These are phyloP conservation scores for Gossypium raimondii DNA, from an alignment of 345 rosid species.

Conservation along the genomic window DNA sequence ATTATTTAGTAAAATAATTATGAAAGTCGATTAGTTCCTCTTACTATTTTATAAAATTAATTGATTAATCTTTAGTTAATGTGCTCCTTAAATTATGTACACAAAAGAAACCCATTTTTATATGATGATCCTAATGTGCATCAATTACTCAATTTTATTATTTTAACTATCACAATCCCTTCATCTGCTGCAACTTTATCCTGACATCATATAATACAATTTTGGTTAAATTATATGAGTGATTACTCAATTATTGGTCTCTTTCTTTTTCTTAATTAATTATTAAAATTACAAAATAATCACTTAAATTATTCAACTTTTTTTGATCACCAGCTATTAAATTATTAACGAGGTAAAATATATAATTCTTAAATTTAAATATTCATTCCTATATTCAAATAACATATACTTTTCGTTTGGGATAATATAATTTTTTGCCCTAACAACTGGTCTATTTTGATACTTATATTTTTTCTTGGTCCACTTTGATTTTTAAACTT, in stretches of 20 bases:
- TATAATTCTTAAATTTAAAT: too few relatives aligned
- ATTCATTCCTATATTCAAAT: too few relatives aligned
- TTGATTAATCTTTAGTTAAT: not conserved
- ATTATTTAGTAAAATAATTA: not conserved
- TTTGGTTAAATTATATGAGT: not conserved
- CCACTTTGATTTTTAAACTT: too few relatives aligned
- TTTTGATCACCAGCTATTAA: too few relatives aligned
- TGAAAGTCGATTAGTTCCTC: not conserved
- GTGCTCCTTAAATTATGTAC: not conserved
- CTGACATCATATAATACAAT: not conserved
- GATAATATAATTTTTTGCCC: too few relatives aligned
- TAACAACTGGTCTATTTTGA: too few relatives aligned
- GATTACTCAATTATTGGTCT: not conserved
- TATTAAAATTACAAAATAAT: too few relatives aligned
- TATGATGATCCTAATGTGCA: not conserved
- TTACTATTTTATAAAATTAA: not conserved
- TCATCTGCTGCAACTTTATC: not conserved
- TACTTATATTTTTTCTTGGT: too few relatives aligned
- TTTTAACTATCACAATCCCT: not conserved
- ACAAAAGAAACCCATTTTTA: not conserved
- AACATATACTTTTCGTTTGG: too few relatives aligned
- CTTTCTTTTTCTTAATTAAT: too few relatives aligned
- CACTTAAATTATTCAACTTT: too few relatives aligned
- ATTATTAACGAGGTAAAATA: too few relatives aligned
- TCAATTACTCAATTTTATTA: slow-evolving; percentile 4